phyloP scores from a whole-genome alignment of 345 rosid genomes.

The Anacardium occidentale region DNA sequence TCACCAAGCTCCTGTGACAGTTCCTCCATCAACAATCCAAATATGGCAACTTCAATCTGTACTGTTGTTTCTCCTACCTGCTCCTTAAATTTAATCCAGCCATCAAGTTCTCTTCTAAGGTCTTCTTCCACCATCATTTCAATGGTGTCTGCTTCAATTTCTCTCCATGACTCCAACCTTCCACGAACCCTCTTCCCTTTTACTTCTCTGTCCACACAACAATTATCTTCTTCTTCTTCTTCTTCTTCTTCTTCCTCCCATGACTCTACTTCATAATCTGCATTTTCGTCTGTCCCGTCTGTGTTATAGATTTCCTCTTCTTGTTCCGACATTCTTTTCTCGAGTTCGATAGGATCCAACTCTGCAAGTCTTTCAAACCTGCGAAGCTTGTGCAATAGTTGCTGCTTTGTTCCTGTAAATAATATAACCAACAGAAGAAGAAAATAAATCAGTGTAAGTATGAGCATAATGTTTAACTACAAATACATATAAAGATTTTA shows the following conservation, averaged over 20 bases:
- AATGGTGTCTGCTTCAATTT: conserved; percentile 72
- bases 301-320: conserved; percentile 25
- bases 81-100: conserved; percentile 40
- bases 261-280: conserved; percentile 19
- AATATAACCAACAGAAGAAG: neutral
- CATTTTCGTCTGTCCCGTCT: conserved; percentile 34
- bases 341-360: conserved; percentile 79
- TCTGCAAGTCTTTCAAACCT: conserved; percentile 76
- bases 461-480: neutral
- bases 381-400: conserved; percentile 67
- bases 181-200: conserved; percentile 50
- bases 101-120: conserved; percentile 45
- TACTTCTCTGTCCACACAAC: conserved; percentile 26
- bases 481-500: no score
- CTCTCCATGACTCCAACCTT: conserved; percentile 70
- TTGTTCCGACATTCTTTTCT: conserved; percentile 55
- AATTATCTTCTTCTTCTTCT: conserved; percentile 36
- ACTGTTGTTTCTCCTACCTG: conserved; percentile 24
- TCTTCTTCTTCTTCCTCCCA: conserved; percentile 37
- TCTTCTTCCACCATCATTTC: conserved; percentile 89
- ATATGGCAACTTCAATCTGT: conserved; percentile 35
- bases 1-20: conserved; percentile 28
- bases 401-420: conserved; percentile 69
- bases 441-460: conserved; percentile 1
- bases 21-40: conserved; percentile 34